Evolutionary conservation across 2,329 filamentous ascomycete genomes (phyloP), one percentile per base, ranked within the genome.

Genomic region (Pseudonectria buxi): DNA sequence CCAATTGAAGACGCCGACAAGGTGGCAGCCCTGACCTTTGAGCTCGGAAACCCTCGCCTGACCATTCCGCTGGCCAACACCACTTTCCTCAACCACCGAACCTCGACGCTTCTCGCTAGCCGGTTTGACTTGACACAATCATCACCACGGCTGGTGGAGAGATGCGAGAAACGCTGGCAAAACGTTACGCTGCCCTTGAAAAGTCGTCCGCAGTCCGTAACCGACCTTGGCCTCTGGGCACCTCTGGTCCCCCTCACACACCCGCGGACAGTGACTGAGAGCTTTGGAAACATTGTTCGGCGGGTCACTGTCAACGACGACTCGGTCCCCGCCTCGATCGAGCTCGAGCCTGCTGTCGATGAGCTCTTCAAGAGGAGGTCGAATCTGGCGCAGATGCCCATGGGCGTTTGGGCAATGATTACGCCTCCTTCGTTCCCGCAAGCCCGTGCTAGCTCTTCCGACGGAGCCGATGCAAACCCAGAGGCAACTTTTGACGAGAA

Each of bases 241-340:
- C 68, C 81, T 0, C 59, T 89, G 3, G 57, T 79, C 10, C 76
- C 82, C 1, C 56, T 89, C 25, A 86, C 82, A 1, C 56, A 62
- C 6, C 71, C 81, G 12, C 74, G 83, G 13, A 64, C 61, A 30
- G 78, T 92, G 25, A 62, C 71, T 1, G 72, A 75, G 26, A 78
- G 78, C 25, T 76, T 89, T 50, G 86, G 86, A 4, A 94, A 94
- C 58, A 90, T 94, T 36, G 67, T 92, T 14, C 76, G 81, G 24
- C 72, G 75, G 28, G 55, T 89, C 9, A 64, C 74, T 12, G 61
- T 72, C 13, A 53, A 67, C 14, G 67, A 64, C 4, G 55, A 62
- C 24, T 50, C 59, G 2, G 62, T 71, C 0, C 78, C 82, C 10
- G 84, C 85, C 3, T 88, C 83, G 1, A 68, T 72, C 18, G 85